Evolutionary conservation across 768 basidiomycete genomes (phyloP).

Genomic region (Scleroderma citrinum): DNA sequence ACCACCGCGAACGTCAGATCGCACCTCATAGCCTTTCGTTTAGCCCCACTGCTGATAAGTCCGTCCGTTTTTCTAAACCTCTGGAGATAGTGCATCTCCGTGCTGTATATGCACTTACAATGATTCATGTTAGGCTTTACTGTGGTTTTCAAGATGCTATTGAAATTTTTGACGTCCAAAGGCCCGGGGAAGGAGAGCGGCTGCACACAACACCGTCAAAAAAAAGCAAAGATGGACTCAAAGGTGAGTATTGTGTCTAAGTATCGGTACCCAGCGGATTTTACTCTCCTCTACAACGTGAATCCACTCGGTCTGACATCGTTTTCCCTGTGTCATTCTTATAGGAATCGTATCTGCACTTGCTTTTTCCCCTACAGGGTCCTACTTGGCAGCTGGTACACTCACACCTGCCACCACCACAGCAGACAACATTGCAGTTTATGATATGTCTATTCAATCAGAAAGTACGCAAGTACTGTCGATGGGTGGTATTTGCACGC

Average conservation of each 20-base stretch:
- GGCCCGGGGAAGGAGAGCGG: conserved; percentile 70
- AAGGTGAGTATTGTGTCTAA: conserved; percentile 47
- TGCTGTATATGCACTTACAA: not conserved
- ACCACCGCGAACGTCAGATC: conserved; percentile 88
- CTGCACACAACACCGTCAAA: conserved; percentile 65
- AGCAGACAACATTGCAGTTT: conserved; percentile 57
- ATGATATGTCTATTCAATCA: conserved; percentile 48
- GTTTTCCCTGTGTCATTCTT: not conserved
- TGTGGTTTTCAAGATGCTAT: conserved; percentile 85
- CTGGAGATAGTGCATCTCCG: not conserved
- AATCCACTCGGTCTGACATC: not conserved
- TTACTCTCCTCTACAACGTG: too few relatives aligned
- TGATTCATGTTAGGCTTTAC: conserved; percentile 47
- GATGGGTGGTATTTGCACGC: conserved; percentile 46
- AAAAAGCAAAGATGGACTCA: conserved; percentile 80
- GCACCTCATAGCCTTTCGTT: conserved; percentile 85
- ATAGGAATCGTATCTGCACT: conserved; percentile 83
- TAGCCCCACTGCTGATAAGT: conserved; percentile 65
- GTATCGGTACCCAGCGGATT: too few relatives aligned
- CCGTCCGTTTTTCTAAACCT: not conserved
- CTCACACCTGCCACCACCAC: conserved; percentile 43
- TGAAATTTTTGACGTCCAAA: conserved; percentile 73
- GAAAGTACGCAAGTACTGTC: conserved; percentile 47
- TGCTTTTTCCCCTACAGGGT: conserved; percentile 63
- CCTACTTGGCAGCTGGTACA: conserved; percentile 77